A percentile compares a stretch with the other conserved stretches of the same genome.
phyloP scores from a whole-genome alignment of 768 basidiomycete species.

The Artomyces pyxidatus region DNA sequence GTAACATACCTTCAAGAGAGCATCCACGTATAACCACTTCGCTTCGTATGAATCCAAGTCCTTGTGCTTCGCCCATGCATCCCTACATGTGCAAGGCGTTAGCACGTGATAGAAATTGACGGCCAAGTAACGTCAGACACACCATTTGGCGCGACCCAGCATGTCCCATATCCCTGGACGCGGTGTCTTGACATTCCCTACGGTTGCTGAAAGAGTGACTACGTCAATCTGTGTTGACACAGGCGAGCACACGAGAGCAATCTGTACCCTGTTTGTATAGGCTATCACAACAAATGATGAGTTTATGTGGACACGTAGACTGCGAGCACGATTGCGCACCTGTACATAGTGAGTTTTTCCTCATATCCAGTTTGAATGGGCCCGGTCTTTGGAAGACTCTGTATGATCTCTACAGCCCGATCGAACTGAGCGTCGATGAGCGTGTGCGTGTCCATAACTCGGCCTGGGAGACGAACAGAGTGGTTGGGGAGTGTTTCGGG shows the following conservation, averaged over 20 bases:
- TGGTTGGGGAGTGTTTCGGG: too few species aligned
- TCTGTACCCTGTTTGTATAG: constrained; percentile 85
- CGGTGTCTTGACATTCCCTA: constrained; percentile 73
- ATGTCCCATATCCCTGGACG: constrained; percentile 88
- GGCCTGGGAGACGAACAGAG: neutral
- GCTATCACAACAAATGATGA: constrained; percentile 29
- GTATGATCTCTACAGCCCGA: constrained; percentile 91
- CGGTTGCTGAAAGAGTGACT: constrained; percentile 52
- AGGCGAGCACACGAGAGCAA: neutral
- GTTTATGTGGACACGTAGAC: too few species aligned
- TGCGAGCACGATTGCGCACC: constrained; percentile 50
- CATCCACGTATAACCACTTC: constrained; percentile 85
- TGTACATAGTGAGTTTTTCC: constrained; percentile 91
- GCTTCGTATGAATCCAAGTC: constrained; percentile 74
- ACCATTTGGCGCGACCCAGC: constrained; percentile 93
- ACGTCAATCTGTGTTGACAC: neutral
- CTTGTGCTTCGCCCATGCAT: constrained; percentile 92
- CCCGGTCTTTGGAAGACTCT: constrained; percentile 85
- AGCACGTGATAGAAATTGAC: constrained; percentile 14
- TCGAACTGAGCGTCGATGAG: constrained; percentile 83
- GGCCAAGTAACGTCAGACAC: constrained; percentile 15
- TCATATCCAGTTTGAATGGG: constrained; percentile 95
- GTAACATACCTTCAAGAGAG: constrained; percentile 67
- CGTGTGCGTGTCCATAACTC: constrained; percentile 51
- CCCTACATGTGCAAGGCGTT: constrained; percentile 40